phyloP scores from a whole-genome alignment of 2,329 filamentous ascomycete genomes.

The Gliomastix tumulicola region DNA sequence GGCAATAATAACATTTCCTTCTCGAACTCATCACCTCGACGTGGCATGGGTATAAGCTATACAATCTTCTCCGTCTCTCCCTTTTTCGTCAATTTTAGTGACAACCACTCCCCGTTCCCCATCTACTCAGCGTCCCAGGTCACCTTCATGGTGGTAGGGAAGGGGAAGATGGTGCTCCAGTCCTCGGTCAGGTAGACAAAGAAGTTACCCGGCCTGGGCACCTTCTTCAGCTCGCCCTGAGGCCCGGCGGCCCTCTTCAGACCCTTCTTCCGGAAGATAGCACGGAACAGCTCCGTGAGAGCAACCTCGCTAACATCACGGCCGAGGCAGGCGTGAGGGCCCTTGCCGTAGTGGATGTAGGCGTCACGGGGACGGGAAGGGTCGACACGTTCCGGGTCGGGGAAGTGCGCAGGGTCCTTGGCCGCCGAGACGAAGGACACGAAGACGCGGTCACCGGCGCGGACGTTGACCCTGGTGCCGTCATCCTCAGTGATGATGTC shows the following conservation, averaged over 20 bases:
- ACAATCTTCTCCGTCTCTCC: too few relatives aligned
- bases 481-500: slow-evolving; percentile 45
- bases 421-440: slow-evolving; percentile 53
- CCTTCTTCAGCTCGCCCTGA: slow-evolving; percentile 62
- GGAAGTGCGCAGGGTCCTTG: slow-evolving; percentile 51
- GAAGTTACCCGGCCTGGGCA: slow-evolving; percentile 46
- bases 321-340: slow-evolving; percentile 57
- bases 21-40: too few relatives aligned
- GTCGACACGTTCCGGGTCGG: slow-evolving; percentile 52
- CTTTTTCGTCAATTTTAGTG: too few relatives aligned
- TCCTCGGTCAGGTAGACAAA: slow-evolving; percentile 61
- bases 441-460: slow-evolving; percentile 53
- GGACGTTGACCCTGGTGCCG: slow-evolving; percentile 39
- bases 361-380: slow-evolving; percentile 55
- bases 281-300: slow-evolving; percentile 61
- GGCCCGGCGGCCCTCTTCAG: slow-evolving; percentile 54
- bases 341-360: slow-evolving; percentile 60
- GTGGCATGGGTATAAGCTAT: too few relatives aligned
- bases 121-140: slow-evolving; percentile 34
- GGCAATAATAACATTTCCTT: too few relatives aligned
- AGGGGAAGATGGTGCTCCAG: slow-evolving; percentile 42
- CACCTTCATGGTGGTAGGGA: slow-evolving; percentile 47
- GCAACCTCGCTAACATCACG: slow-evolving; percentile 53
- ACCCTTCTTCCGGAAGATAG: slow-evolving; percentile 53
- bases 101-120: too few relatives aligned